phyloP scores from a whole-genome alignment of 345 rosid genomes.

The Populus davidiana region DNA sequence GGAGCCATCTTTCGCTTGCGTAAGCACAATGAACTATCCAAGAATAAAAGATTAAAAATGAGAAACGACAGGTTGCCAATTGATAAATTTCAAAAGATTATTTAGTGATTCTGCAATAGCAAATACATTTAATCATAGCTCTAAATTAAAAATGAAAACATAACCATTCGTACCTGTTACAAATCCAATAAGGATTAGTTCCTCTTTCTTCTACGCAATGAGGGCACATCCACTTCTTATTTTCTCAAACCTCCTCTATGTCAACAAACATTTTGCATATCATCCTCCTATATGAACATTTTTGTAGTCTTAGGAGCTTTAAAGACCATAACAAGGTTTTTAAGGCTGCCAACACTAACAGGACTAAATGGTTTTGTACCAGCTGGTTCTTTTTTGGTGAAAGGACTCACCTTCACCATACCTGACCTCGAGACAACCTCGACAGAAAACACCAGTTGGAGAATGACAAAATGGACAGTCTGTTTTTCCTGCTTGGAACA shows the following conservation, averaged over 20 bases:
- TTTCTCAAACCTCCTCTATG: constrained; percentile 36
- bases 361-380: not conserved
- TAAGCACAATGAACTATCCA: constrained; percentile 33
- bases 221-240: constrained; percentile 49
- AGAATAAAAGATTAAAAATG: not conserved
- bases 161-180: constrained; percentile 24
- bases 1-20: constrained; percentile 34
- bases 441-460: constrained; percentile 33
- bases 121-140: not conserved
- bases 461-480: constrained; percentile 47
- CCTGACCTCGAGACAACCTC: constrained; percentile 40
- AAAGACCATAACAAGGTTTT: too few relatives aligned
- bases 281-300: not conserved
- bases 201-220: constrained; percentile 46
- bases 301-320: not conserved
- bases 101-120: not conserved
- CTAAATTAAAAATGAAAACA: not conserved
- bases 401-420: constrained; percentile 44
- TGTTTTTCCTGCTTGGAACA: constrained; percentile 37
- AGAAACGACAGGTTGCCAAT: too few relatives aligned
- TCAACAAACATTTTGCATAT: constrained; percentile 6
- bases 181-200: constrained; percentile 40
- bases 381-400: not conserved
- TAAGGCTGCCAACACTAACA: too few relatives aligned
- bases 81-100: not conserved